These are phyloP conservation scores for Aspergillus neoniger DNA, from an alignment of 2,329 filamentous ascomycete species.

Conservation along the genomic window DNA sequence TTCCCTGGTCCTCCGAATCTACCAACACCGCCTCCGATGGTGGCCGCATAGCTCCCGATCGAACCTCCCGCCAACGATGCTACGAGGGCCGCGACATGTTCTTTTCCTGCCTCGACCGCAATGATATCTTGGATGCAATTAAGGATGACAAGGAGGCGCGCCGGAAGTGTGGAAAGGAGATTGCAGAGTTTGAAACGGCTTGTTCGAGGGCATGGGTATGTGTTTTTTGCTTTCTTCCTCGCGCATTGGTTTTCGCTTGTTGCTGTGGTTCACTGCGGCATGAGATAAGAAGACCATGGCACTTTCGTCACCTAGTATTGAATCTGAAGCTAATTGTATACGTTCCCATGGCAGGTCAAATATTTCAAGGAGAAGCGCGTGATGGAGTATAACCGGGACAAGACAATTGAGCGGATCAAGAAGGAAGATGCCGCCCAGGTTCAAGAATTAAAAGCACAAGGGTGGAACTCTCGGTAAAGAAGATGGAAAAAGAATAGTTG, in stretches of 20 bases:
- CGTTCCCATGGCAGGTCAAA: slow-evolving; percentile 65
- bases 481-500: not conserved
- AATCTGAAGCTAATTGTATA: slow-evolving; percentile 15
- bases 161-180: slow-evolving; percentile 61
- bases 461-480: slow-evolving; percentile 31
- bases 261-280: not conserved
- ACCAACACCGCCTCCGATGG: slow-evolving; percentile 53
- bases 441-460: slow-evolving; percentile 45
- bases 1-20: slow-evolving; percentile 48
- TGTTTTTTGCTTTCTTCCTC: slow-evolving; percentile 23
- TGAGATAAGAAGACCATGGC: not conserved
- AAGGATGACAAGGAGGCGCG: slow-evolving; percentile 58
- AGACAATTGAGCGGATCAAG: slow-evolving; percentile 73
- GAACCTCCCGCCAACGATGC: slow-evolving; percentile 77
- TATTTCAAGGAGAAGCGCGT: slow-evolving; percentile 98
- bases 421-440: slow-evolving; percentile 70
- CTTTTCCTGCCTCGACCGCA: slow-evolving; percentile 81
- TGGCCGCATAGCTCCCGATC: slow-evolving; percentile 77
- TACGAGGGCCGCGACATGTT: slow-evolving; percentile 88
- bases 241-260: not conserved
- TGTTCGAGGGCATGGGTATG: slow-evolving; percentile 90
- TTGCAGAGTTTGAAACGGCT: slow-evolving; percentile 73
- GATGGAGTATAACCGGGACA: slow-evolving; percentile 83
- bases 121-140: slow-evolving; percentile 77
- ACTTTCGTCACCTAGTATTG: no score